Evolutionary conservation across 140 eudicot genomes (phyloP).

Genomic region (Cichorium intybus): DNA sequence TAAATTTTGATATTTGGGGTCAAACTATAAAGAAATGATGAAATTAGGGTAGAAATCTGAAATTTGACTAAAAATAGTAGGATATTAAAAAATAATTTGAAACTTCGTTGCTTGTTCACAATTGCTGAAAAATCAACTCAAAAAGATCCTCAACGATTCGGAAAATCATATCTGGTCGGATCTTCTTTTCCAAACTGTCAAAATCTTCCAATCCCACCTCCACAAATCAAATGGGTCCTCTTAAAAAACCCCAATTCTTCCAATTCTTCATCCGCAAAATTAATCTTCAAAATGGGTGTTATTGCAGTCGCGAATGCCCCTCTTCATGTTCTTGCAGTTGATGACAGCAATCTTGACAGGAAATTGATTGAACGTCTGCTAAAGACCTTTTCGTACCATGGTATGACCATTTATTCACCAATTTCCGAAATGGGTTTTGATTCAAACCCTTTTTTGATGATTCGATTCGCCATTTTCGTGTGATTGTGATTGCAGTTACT

Average conservation of each 20-base stretch:
- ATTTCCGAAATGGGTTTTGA: slow-evolving; percentile 2
- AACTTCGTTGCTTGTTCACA: slow-evolving; percentile 37
- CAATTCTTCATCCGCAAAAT: neutral
- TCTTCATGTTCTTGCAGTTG: slow-evolving; percentile 81
- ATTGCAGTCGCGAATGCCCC: slow-evolving; percentile 35
- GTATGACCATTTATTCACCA: slow-evolving; percentile 24
- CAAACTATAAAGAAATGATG: neutral
- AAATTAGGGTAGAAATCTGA: neutral
- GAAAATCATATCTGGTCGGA: slow-evolving; percentile 48
- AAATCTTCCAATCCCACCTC: slow-evolving; percentile 37
- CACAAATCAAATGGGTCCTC: slow-evolving; percentile 31
- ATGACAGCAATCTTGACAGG: slow-evolving; percentile 74
- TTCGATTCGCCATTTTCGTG: slow-evolving; percentile 1
- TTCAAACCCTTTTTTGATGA: neutral
- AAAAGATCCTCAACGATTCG: slow-evolving; percentile 48
- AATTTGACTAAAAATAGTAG: slow-evolving; percentile 13
- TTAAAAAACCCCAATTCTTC: slow-evolving; percentile 13
- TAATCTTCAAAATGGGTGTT: slow-evolving; percentile 28
- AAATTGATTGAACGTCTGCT: slow-evolving; percentile 66
- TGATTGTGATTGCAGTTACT: slow-evolving; percentile 49
- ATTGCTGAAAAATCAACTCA: slow-evolving; percentile 33
- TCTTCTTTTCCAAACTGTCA: slow-evolving; percentile 47
- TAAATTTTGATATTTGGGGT: neutral
- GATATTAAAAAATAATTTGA: slow-evolving; percentile 20
- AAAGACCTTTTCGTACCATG: slow-evolving; percentile 66